Evolutionary conservation across 352 stramenopile genomes (phyloP).

Genomic region (Plasmopara halstedii): DNA sequence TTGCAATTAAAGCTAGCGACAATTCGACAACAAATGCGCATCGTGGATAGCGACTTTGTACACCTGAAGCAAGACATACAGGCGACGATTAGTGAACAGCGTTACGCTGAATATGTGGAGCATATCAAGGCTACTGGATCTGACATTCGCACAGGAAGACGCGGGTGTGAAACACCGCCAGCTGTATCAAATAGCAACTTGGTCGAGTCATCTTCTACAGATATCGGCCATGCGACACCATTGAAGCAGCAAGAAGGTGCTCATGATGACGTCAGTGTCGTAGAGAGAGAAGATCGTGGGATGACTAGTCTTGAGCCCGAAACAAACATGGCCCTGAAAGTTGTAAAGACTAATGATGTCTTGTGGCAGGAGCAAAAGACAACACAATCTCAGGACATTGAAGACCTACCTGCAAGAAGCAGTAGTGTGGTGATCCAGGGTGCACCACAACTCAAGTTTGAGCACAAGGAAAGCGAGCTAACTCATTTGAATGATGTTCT

Average conservation of each 20-base stretch:
- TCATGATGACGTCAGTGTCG: constrained; percentile 17
- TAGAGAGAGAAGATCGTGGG: constrained; percentile 12
- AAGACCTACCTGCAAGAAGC: constrained; percentile 46
- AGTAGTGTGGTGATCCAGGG: constrained; percentile 23
- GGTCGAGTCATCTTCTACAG: constrained; percentile 4
- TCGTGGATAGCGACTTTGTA: constrained; percentile 60
- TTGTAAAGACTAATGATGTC: neutral
- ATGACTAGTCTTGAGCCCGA: neutral
- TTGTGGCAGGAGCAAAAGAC: neutral
- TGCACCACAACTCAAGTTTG: constrained; percentile 34
- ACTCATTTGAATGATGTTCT: constrained; percentile 3
- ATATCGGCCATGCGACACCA: neutral
- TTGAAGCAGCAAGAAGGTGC: neutral
- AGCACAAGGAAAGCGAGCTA: constrained; percentile 27
- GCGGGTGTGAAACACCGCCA: constrained; percentile 9
- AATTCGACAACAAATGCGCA: constrained; percentile 65
- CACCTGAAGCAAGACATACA: constrained; percentile 71
- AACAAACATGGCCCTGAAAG: too few species aligned
- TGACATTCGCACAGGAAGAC: constrained; percentile 71
- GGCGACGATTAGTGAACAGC: constrained; percentile 60
- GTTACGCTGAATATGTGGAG: constrained; percentile 66
- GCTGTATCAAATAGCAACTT: constrained; percentile 9
- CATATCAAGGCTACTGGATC: constrained; percentile 60
- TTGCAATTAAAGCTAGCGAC: constrained; percentile 73
- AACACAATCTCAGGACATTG: constrained; percentile 14